Percentiles rank a stretch among this genome's conserved stretches.
Evolutionary conservation across 2,329 filamentous ascomycete species (phyloP).

Genomic region (Verticillium zaregamsianum): DNA sequence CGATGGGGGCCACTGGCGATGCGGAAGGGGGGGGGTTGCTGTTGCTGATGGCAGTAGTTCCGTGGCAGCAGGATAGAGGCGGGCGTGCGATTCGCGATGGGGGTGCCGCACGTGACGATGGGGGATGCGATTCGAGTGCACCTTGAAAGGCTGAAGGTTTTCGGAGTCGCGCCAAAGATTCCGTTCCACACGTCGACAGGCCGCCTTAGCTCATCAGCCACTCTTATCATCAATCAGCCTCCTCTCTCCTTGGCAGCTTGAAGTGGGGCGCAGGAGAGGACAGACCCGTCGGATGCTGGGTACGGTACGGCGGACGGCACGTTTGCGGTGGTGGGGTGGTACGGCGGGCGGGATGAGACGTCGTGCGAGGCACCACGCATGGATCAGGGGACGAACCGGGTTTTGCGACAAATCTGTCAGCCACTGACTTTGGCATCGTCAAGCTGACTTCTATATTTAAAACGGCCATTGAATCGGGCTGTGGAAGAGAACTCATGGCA

Average conservation of each 20-base stretch:
- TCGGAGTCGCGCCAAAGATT: background rate
- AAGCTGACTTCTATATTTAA: background rate
- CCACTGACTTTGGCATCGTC: too few species aligned
- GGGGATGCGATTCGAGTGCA: background rate
- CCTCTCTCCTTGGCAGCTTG: background rate
- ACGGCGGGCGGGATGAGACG: background rate
- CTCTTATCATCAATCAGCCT: background rate
- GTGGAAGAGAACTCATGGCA: background rate
- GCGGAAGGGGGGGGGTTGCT: conserved; percentile 1
- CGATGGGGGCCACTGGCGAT: conserved; percentile 12
- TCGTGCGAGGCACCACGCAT: too few species aligned
- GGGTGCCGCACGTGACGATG: background rate
- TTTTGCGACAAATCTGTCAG: too few species aligned
- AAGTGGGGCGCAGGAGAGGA: background rate
- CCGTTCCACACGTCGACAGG: background rate
- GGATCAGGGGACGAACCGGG: too few species aligned
- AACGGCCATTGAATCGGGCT: background rate
- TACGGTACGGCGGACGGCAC: background rate
- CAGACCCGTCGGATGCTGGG: background rate
- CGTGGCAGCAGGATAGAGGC: background rate
- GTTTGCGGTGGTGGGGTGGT: background rate
- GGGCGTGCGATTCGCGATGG: background rate
- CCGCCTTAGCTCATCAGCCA: background rate
- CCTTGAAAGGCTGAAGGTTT: background rate
- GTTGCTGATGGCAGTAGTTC: background rate